These are phyloP conservation scores for Hortaea sp. DNA, from an alignment of 2,329 filamentous ascomycete species.

Conservation along the genomic window DNA sequence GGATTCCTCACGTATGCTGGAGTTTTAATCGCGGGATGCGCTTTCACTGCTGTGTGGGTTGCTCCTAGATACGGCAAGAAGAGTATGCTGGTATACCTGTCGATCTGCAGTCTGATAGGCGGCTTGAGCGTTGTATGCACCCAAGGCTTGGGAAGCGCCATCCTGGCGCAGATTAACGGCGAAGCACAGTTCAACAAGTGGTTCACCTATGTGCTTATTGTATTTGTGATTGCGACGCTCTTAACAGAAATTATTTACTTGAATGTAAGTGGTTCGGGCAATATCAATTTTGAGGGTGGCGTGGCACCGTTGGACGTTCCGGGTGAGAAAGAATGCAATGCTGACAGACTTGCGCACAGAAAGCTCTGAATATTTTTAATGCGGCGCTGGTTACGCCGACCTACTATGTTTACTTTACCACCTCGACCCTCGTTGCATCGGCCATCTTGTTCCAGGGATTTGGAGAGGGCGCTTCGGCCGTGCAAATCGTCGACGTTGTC, in stretches of 20 bases:
- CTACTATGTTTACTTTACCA: constrained; percentile 98
- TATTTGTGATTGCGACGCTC: constrained; percentile 82
- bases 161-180: constrained; percentile 75
- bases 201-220: constrained; percentile 87
- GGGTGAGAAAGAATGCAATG: not conserved
- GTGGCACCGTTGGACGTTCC: too few species aligned
- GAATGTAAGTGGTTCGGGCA: constrained; percentile 55
- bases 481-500: constrained; percentile 77
- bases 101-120: constrained; percentile 89
- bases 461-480: constrained; percentile 58
- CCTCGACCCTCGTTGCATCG: constrained; percentile 86
- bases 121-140: constrained; percentile 91
- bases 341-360: constrained; percentile 45
- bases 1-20: constrained; percentile 81
- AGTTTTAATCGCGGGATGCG: constrained; percentile 64
- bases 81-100: constrained; percentile 95
- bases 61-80: constrained; percentile 88
- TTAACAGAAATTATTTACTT: constrained; percentile 90
- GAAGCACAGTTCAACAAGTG: constrained; percentile 89
- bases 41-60: constrained; percentile 65
- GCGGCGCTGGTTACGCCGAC: constrained; percentile 94
- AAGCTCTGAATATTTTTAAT: constrained; percentile 96
- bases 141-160: constrained; percentile 82
- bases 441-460: constrained; percentile 89
- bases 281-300: not conserved